Base-by-base conservation (phyloP, 495 filamentous ascomycete genomes). In the Talaromyces stipitatus region DNA sequence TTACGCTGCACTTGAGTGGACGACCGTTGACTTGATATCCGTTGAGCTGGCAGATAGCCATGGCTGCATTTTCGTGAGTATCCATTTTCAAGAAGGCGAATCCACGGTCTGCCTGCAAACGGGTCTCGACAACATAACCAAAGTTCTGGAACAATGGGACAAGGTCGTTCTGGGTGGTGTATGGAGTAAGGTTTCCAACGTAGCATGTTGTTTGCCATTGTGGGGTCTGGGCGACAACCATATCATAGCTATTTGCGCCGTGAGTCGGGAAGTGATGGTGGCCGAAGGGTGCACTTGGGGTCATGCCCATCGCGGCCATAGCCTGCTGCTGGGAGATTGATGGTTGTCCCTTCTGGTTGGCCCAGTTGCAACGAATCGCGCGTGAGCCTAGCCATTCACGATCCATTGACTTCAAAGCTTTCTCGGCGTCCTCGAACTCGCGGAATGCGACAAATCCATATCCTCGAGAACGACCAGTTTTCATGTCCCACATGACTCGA, bases 401-500 rank as follows among this genome's bases (percentile, higher is more conserved):
- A 68, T 99, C 94, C 94, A 97, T 99, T 50, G 91, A 89, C 71
- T 84, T 95, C 61, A 99, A 74, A 2, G 94, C 94, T 74, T 97
- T 95, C 71, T 99, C 95, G 14, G 94, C 94, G 65, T 99, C 95
- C 1, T 79, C 75, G 51, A 92, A 91, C 20, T 99, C 94, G 56
- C 94, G 87, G 83, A 96, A 99, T 43, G 94, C 95, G 58, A 99
- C 94, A 63, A 99, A 99, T 4, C 94, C 94, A 65, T 99, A 99
- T 50, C 94, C 94, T 61, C 94, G 88, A 50, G 94, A 97, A 56
- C 94, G 87, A 57, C 94, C 94, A 38, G 94, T 99, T 80, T 99
- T 99, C 94, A 99, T 99, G 68, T 99, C 94, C 94, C 94, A 99
- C 94, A 99, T 99, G 57, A 99, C 94, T 60, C 94, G 91, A 57